Evolutionary conservation across 352 stramenopile genomes (phyloP).

Genomic region (Pythium sukuiense): DNA sequence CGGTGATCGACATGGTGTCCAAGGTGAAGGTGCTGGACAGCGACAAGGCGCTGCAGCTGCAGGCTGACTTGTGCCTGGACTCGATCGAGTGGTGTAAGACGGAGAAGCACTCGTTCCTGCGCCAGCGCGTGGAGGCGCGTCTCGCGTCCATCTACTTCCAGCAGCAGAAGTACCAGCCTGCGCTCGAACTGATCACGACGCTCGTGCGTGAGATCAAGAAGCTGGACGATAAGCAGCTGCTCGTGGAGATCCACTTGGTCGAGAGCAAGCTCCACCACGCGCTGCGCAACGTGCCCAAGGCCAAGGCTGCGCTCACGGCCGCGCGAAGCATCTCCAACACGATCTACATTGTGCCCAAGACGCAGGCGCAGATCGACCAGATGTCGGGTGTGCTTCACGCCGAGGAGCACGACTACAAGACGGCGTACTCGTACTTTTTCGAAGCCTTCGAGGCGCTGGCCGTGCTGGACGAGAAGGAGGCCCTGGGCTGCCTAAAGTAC

Average conservation of each 20-base stretch:
- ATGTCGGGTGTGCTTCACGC: constrained; percentile 97
- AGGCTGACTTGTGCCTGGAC: constrained; percentile 93
- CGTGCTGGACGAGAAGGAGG: constrained; percentile 85
- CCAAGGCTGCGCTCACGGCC: constrained; percentile 95
- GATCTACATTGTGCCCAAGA: constrained; percentile 95
- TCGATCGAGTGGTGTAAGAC: constrained; percentile 94
- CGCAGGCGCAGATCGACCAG: constrained; percentile 95
- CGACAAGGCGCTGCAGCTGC: constrained; percentile 93
- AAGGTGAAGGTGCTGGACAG: constrained; percentile 87
- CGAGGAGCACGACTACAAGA: constrained; percentile 99
- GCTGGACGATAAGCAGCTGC: constrained; percentile 99
- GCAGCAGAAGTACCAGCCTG: constrained; percentile 90
- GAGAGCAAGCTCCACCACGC: constrained; percentile 98
- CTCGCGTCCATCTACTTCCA: constrained; percentile 92
- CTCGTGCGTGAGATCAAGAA: constrained; percentile 98
- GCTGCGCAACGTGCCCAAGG: constrained; percentile 96
- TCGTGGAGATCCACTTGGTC: constrained; percentile 98
- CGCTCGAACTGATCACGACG: constrained; percentile 93
- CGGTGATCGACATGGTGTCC: constrained; percentile 97
- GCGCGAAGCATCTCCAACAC: constrained; percentile 97
- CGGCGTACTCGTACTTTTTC: constrained; percentile 99
- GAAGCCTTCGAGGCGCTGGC: constrained; percentile 97
- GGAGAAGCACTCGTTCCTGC: constrained; percentile 97
- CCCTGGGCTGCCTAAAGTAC: constrained; percentile 95
- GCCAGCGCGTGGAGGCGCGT: constrained; percentile 96